Conservation (phyloP, 345 rosid genomes). For the Ricinus communis region DNA sequence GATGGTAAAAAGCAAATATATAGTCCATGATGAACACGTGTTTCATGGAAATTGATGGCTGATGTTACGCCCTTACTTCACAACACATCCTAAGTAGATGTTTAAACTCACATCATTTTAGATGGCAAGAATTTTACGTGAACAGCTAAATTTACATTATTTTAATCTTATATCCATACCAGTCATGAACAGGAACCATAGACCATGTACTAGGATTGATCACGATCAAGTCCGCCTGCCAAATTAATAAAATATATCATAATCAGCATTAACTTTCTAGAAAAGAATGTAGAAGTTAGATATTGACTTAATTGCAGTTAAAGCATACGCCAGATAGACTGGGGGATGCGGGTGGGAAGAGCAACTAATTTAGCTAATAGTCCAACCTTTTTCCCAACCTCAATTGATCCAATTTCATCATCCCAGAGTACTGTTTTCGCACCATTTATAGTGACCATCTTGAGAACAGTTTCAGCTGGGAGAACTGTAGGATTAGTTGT, state of each 20-base stretch:
- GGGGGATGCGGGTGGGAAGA: neutral
- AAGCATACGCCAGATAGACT: neutral
- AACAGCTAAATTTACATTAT: neutral
- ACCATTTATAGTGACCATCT: conserved; percentile 59
- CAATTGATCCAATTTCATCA: conserved; percentile 70
- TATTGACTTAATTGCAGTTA: neutral
- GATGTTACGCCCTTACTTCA: too few relatives aligned
- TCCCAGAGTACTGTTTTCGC: conserved; percentile 74
- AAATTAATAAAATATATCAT: conserved; percentile 16
- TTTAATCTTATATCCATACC: conserved; percentile 34
- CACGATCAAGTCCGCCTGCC: conserved; percentile 65
- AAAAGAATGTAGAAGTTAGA: conserved; percentile 12
- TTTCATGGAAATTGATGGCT: too few relatives aligned
- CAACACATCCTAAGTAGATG: too few relatives aligned
- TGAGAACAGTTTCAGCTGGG: conserved; percentile 61
- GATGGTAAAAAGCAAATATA: conserved; percentile 1
- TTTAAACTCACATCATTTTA: too few relatives aligned
- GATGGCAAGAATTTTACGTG: neutral
- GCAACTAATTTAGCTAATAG: neutral
- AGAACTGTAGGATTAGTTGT: conserved; percentile 62
- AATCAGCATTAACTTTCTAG: conserved; percentile 12
- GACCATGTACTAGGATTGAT: conserved; percentile 53
- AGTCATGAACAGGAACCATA: conserved; percentile 65
- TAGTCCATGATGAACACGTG: neutral
- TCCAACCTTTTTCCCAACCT: conserved; percentile 62